Conservation (phyloP, 331 rosid species). For the Malus hybrid region DNA sequence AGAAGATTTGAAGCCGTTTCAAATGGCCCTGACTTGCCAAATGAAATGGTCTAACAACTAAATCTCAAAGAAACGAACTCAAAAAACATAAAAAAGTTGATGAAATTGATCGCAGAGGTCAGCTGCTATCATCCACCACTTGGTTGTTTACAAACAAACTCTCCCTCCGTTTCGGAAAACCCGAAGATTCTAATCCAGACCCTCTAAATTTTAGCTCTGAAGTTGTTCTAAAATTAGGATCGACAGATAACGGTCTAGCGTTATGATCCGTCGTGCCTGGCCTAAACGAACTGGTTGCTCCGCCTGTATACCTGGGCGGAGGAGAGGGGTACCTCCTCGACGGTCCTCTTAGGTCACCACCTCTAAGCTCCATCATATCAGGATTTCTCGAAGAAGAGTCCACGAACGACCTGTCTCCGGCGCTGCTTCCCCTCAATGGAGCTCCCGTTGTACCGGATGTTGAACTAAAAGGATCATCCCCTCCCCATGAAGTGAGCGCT, state of each 20-base stretch:
- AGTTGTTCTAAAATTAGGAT: slow-evolving; percentile 61
- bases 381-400: slow-evolving; percentile 49
- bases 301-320: slow-evolving; percentile 55
- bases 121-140: slow-evolving; percentile 77
- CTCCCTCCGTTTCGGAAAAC: slow-evolving; percentile 75
- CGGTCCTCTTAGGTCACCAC: slow-evolving; percentile 56
- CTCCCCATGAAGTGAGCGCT: slow-evolving; percentile 97
- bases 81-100: not conserved
- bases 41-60: slow-evolving; percentile 25
- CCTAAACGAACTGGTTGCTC: slow-evolving; percentile 62
- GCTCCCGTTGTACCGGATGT: slow-evolving; percentile 52
- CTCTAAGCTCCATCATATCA: slow-evolving; percentile 7
- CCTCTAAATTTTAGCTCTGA: slow-evolving; percentile 72
- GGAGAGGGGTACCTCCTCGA: slow-evolving; percentile 74
- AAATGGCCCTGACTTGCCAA: slow-evolving; percentile 34
- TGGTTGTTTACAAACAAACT: slow-evolving; percentile 62
- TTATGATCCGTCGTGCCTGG: slow-evolving; percentile 66
- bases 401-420: slow-evolving; percentile 62
- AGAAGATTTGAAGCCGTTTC: not conserved
- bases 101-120: slow-evolving; percentile 25
- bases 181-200: slow-evolving; percentile 72
- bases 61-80: slow-evolving; percentile 7
- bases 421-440: slow-evolving; percentile 52
- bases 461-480: slow-evolving; percentile 75
- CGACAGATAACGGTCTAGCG: slow-evolving; percentile 53